Evolutionary conservation across 2,329 filamentous ascomycete species (phyloP).

Genomic region (Colletotrichum gigasporum): DNA sequence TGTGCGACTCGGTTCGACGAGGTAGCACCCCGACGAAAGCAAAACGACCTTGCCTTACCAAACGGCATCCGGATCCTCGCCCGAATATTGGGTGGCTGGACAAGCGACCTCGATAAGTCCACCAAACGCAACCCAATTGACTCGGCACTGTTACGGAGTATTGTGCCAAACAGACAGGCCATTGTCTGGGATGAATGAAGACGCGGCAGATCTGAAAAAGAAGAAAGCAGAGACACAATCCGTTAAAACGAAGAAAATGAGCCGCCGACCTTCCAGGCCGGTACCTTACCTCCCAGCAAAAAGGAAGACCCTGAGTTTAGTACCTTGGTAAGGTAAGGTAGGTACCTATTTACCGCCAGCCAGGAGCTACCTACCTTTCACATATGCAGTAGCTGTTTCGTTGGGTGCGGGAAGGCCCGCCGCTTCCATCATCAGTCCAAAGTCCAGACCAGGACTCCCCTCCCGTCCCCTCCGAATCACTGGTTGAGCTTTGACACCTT

Average conservation of each 20-base stretch:
- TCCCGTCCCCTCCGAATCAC: no score
- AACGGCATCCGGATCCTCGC: neutral
- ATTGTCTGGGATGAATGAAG: neutral
- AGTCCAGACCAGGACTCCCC: constrained; percentile 5
- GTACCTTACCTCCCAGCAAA: no score
- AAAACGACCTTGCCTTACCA: no score
- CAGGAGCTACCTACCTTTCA: neutral
- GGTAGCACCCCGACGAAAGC: neutral
- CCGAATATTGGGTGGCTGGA: constrained; percentile 29
- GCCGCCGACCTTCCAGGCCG: no score
- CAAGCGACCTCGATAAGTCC: neutral
- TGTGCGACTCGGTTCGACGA: neutral
- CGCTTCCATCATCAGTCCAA: neutral
- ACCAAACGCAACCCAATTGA: neutral
- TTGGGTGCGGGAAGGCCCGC: constrained; percentile 20
- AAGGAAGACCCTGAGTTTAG: neutral
- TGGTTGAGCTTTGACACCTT: neutral
- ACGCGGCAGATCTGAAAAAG: neutral
- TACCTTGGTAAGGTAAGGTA: no score
- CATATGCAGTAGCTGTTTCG: constrained; percentile 2
- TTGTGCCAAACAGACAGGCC: neutral
- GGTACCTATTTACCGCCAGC: neutral
- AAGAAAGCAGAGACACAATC: neutral
- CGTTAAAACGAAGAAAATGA: neutral
- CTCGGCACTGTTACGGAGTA: constrained; percentile 12